Percentiles rank a stretch among this genome's conserved stretches.
Evolutionary conservation across 768 basidiomycete species (phyloP).

Genomic region (Coprinopsis strossmayeri): DNA sequence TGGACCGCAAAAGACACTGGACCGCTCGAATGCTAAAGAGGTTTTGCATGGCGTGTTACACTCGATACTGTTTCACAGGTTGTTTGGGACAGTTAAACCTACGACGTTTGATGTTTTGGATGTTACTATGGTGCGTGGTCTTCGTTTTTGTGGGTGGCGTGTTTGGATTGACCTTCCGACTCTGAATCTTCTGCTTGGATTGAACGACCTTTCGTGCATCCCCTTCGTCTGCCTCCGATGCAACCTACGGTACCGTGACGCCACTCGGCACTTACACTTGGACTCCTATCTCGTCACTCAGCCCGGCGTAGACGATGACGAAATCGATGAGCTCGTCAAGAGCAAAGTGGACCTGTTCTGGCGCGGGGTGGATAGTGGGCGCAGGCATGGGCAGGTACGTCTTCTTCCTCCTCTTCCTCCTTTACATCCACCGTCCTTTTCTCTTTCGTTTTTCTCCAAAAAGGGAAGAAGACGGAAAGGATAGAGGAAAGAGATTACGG

Average conservation of each 20-base stretch:
- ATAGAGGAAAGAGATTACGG: too few species aligned
- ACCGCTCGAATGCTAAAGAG: constrained; percentile 66
- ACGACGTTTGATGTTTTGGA: constrained; percentile 75
- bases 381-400: constrained; percentile 49
- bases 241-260: too few species aligned
- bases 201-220: neutral
- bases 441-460: too few species aligned
- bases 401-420: neutral
- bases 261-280: too few species aligned
- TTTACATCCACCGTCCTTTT: neutral
- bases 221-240: neutral
- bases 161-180: neutral
- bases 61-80: constrained; percentile 74
- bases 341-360: constrained; percentile 77
- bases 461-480: too few species aligned
- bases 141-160: neutral
- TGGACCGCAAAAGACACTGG: constrained; percentile 54
- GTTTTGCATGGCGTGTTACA: constrained; percentile 75
- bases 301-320: constrained; percentile 74
- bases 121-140: constrained; percentile 65
- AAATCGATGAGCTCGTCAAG: constrained; percentile 64
- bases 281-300: too few species aligned
- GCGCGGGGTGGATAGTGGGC: constrained; percentile 60
- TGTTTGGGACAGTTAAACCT: constrained; percentile 76
- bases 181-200: neutral